A percentile compares a stretch with the other conserved stretches of the same genome.
These are phyloP conservation scores for Rhodotorula sphaerocarpa DNA, from an alignment of 768 basidiomycete genomes.

Conservation along the genomic window DNA sequence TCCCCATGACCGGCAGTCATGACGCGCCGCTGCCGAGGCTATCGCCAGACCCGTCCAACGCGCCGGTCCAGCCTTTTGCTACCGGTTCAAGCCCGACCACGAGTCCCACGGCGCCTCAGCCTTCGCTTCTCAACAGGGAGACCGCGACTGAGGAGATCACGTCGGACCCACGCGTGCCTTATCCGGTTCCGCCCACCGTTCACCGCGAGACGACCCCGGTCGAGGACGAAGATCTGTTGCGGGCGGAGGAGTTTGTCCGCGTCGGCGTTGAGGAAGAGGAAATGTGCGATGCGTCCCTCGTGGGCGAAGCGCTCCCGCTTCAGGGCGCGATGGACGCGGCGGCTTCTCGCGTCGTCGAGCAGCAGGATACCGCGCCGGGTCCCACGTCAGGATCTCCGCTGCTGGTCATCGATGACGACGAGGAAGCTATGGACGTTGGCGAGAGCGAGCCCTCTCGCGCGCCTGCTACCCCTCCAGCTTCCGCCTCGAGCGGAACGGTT, in stretches of 20 bases:
- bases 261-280: background rate
- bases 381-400: background rate
- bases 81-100: too few species aligned
- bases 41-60: too few species aligned
- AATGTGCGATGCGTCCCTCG: background rate
- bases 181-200: background rate
- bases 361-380: background rate
- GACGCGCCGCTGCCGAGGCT: too few species aligned
- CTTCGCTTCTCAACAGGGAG: background rate
- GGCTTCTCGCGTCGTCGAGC: fast-evolving
- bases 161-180: background rate
- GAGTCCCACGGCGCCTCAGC: too few species aligned
- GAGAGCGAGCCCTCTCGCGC: background rate
- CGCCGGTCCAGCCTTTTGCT: too few species aligned
- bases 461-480: too few species aligned
- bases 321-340: background rate
- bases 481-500: too few species aligned
- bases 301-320: background rate
- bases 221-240: background rate
- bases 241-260: background rate
- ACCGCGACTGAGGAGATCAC: background rate
- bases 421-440: background rate
- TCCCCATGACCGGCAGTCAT: too few species aligned
- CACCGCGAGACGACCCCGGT: background rate
- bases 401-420: slow-evolving; percentile 12